A percentile compares a stretch with the other conserved stretches of the same genome.
phyloP scores from a whole-genome alignment of 2,329 filamentous ascomycete genomes.

The Diaporthe caulivora region DNA sequence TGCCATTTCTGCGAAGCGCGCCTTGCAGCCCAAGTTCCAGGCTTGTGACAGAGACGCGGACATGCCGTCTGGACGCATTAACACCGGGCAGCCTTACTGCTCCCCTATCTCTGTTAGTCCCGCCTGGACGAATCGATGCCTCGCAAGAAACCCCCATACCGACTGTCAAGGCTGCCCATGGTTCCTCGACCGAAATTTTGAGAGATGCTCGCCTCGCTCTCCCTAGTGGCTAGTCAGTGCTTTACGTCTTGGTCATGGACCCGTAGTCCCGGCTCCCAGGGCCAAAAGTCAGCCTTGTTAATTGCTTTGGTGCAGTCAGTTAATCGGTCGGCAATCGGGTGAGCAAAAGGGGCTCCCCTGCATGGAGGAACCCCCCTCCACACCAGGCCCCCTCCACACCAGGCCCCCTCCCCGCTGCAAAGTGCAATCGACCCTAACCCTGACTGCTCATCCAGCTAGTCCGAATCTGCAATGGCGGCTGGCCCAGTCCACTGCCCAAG shows the following conservation, averaged over 20 bases:
- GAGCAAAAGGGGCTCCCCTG: background rate
- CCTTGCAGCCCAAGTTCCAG: background rate
- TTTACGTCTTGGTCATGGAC: background rate
- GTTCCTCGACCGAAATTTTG: background rate
- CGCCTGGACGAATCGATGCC: background rate
- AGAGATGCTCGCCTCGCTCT: conserved; percentile 14
- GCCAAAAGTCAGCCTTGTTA: background rate
- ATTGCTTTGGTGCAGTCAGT: background rate
- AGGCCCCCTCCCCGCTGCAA: background rate
- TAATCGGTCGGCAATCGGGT: background rate
- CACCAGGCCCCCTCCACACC: background rate
- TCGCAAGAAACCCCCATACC: background rate
- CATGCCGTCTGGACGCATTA: conserved; percentile 9
- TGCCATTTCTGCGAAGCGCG: conserved; percentile 14
- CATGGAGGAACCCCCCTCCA: background rate
- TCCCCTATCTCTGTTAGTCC: conserved; percentile 9
- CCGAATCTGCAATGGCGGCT: conserved; percentile 27
- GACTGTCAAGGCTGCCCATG: background rate
- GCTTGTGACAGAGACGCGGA: conserved; percentile 10
- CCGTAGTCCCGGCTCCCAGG: background rate
- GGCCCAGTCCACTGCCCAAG: conserved; percentile 20
- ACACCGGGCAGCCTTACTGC: background rate
- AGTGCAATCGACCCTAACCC: conserved; percentile 5
- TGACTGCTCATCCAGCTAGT: conserved; percentile 15
- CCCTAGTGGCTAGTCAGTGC: conserved; percentile 18